phyloP scores from a whole-genome alignment of 371 early-diverging fungal species.

The Rhizopus arrhizus region DNA sequence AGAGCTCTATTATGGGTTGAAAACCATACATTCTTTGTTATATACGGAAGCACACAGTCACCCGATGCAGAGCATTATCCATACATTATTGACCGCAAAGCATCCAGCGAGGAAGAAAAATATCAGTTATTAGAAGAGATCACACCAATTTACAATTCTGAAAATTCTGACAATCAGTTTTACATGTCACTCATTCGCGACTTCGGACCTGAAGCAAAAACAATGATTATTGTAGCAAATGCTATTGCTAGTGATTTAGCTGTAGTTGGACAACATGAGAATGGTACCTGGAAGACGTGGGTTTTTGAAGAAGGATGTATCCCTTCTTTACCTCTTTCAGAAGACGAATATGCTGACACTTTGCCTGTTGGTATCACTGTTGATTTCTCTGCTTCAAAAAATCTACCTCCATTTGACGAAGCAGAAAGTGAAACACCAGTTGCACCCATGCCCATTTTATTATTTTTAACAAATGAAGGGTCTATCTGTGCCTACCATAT shows the following conservation, averaged over 20 bases:
- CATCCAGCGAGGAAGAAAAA: neutral
- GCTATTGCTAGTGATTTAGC: slow-evolving; percentile 42
- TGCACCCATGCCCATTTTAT: slow-evolving; percentile 42
- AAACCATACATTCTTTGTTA: slow-evolving; percentile 37
- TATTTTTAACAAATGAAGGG: slow-evolving; percentile 51
- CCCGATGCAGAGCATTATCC: slow-evolving; percentile 9
- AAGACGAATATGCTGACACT: slow-evolving; percentile 40
- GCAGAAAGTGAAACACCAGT: slow-evolving; percentile 33
- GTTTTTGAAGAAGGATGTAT: slow-evolving; percentile 34
- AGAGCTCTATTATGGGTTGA: slow-evolving; percentile 51
- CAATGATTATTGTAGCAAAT: slow-evolving; percentile 41
- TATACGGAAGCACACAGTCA: slow-evolving; percentile 22
- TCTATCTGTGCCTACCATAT: slow-evolving; percentile 46
- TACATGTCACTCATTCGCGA: slow-evolving; percentile 47
- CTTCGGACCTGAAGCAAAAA: slow-evolving; percentile 37
- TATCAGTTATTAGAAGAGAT: slow-evolving; percentile 32
- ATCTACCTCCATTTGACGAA: slow-evolving; percentile 42
- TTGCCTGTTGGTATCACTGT: slow-evolving; percentile 49
- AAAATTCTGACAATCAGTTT: slow-evolving; percentile 39
- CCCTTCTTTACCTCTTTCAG: slow-evolving; percentile 40
- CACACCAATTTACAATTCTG: slow-evolving; percentile 38
- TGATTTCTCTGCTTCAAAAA: slow-evolving; percentile 43
- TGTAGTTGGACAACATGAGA: slow-evolving; percentile 42
- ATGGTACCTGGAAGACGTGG: slow-evolving; percentile 51
- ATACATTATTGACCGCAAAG: slow-evolving; percentile 18